A percentile compares a stretch with the other conserved stretches of the same genome.
Conservation (phyloP, 2,329 filamentous ascomycete genomes). For the Cercospora sp. region DNA sequence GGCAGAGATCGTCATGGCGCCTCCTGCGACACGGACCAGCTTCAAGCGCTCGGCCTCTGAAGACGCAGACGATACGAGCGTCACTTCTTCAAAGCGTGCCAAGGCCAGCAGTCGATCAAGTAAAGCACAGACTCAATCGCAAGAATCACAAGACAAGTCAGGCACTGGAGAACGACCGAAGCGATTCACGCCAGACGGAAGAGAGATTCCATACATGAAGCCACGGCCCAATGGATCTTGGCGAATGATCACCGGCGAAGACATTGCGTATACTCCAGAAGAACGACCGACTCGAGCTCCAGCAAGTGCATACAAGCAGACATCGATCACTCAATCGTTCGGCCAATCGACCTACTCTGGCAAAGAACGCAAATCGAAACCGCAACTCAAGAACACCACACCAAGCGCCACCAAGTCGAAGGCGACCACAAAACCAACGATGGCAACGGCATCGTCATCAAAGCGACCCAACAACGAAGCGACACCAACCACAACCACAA, state of each 20-base stretch:
- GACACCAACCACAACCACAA: background rate
- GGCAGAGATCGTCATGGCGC: slow-evolving; percentile 6
- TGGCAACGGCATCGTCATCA: background rate
- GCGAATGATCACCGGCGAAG: slow-evolving; percentile 11
- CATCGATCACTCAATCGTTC: slow-evolving; percentile 5
- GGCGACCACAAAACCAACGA: background rate
- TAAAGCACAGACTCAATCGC: background rate
- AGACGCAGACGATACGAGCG: background rate
- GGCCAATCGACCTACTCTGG: slow-evolving; percentile 10
- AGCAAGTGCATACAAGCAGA: slow-evolving; percentile 8
- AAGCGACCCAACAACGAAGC: background rate
- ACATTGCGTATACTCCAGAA: slow-evolving; percentile 1
- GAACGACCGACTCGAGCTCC: slow-evolving; percentile 8
- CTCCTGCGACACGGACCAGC: slow-evolving; percentile 8
- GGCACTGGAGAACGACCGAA: background rate
- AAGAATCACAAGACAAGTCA: background rate
- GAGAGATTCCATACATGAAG: slow-evolving; percentile 7
- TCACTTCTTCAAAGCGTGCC: slow-evolving; percentile 12
- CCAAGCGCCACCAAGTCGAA: background rate
- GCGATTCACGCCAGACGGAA: slow-evolving; percentile 6
- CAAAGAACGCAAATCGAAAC: background rate
- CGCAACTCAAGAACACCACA: background rate
- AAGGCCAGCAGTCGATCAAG: slow-evolving; percentile 13
- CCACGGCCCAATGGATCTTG: slow-evolving; percentile 7
- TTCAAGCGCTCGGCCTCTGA: slow-evolving; percentile 6